A percentile compares a stretch with the other conserved stretches of the same genome.
phyloP scores from a whole-genome alignment of 225 moss, liverwort and hornwort genomes.

The Physcomitrium patens region DNA sequence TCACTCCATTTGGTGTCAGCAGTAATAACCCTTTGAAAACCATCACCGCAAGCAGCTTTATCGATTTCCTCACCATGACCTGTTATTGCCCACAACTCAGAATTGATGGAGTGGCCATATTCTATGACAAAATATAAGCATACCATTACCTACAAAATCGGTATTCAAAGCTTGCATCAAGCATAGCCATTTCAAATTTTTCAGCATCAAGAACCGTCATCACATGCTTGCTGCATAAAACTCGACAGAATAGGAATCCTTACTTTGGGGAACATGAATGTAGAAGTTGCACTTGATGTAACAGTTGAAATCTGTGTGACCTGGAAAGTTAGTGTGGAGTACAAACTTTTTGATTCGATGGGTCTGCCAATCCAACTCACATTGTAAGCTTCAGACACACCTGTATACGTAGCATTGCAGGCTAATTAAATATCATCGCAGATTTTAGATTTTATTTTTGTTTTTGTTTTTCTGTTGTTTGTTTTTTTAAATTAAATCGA shows the following conservation, averaged over 20 bases:
- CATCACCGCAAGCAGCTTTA: slow-evolving; percentile 62
- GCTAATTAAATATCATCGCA: slow-evolving; percentile 4
- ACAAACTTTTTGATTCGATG: slow-evolving; percentile 97
- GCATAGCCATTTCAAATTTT: not conserved
- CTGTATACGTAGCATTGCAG: slow-evolving; percentile 28
- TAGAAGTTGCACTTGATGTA: slow-evolving; percentile 98
- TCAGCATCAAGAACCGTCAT: not conserved
- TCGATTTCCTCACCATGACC: slow-evolving; percentile 68
- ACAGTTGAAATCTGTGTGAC: slow-evolving; percentile 94
- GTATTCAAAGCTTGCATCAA: slow-evolving; percentile 14
- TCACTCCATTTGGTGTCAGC: slow-evolving; percentile 89
- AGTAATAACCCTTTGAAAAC: slow-evolving; percentile 63
- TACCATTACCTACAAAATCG: not conserved
- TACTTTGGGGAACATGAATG: slow-evolving; percentile 78
- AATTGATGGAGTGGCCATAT: not conserved
- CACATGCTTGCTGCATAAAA: not conserved
- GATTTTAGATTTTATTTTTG: too few relatives aligned
- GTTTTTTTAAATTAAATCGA: slow-evolving; percentile 2
- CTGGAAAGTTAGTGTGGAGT: slow-evolving; percentile 94
- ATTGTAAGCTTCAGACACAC: slow-evolving; percentile 32
- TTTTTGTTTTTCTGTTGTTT: too few relatives aligned
- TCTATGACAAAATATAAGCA: too few relatives aligned
- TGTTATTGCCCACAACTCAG: slow-evolving; percentile 32
- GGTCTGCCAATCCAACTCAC: slow-evolving; percentile 53
- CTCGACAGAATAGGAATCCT: slow-evolving; percentile 9